Base-by-base conservation (phyloP, 345 rosid species). In the Salix exigua region DNA sequence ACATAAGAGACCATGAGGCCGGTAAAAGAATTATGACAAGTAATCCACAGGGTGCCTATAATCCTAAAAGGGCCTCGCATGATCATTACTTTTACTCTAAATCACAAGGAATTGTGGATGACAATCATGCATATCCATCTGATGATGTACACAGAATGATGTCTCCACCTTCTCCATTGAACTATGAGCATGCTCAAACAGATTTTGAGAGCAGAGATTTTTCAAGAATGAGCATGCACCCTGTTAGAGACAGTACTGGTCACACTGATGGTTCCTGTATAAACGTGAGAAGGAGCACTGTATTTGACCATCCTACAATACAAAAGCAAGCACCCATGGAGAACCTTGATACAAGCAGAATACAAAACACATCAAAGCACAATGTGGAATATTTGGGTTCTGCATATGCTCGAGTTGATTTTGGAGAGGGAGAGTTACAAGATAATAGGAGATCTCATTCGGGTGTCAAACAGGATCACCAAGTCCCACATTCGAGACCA, bases 401-500 rank as follows among this genome's bases (percentile, higher is more conserved):
- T 68, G 88, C 71, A 67, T 73, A 81, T 53, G 26, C 53, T 71
- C 78, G 13, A 73, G 66, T 66, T 50, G 85, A 83, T 48, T 75
- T 79, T 73, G 80, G 76, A 75, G 85, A 82, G 81, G 77, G 81
- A 71, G 70, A 68, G 40, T 71, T 82, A 25, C 83, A 19, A 77
- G 81, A 84, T 26, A 75, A 72, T 78, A 83, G 77, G 66, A 33
- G 71, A 66, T 72, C 83, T 35, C 78, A 64, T 69, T 73, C 81
- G 71, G 85, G 77, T 61, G 68, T 72, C 38, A 58, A 66, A 53
- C 74, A 73, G 48, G 80, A 71, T 76, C 80, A 50, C 62, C 84
- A 81, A 55, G 51, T 60, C 66, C 82, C 86, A 71, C 75, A 85
- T 81, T 64, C 78, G 58, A 84, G 87, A 75, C 70, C 85, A 51